phyloP scores from a whole-genome alignment of 2,329 filamentous ascomycete species.

The Aspergillus tanneri region DNA sequence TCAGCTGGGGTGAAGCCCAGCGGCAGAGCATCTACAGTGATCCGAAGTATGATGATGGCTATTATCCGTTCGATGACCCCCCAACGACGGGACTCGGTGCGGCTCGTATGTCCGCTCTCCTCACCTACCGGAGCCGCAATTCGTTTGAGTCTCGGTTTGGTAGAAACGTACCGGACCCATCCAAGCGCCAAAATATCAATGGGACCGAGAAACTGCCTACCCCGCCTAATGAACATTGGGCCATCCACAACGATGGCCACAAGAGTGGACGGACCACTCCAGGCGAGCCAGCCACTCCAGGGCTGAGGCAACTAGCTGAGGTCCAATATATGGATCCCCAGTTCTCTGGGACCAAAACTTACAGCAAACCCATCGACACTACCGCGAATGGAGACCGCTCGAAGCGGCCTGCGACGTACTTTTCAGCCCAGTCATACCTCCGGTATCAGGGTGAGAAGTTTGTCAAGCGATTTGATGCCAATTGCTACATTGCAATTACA shows the following conservation, averaged over 20 bases:
- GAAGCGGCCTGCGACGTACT: conserved; percentile 72
- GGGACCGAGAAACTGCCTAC: conserved; percentile 59
- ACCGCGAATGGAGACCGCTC: conserved; percentile 24
- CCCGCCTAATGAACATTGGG: conserved; percentile 70
- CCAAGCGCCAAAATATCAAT: conserved; percentile 78
- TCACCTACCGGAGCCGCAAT: conserved; percentile 95
- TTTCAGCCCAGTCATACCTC: conserved; percentile 95
- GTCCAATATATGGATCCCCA: conserved; percentile 61
- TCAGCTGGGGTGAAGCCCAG: conserved; percentile 60
- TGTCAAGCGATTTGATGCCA: conserved; percentile 93
- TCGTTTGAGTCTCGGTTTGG: conserved; percentile 96
- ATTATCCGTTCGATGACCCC: conserved; percentile 84
- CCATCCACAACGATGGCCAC: conserved; percentile 81
- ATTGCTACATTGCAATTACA: conserved; percentile 98
- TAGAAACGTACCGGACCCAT: conserved; percentile 83
- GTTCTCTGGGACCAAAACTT: conserved; percentile 64
- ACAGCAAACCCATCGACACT: conserved; percentile 43
- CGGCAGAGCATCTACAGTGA: conserved; percentile 83
- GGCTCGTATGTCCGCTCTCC: conserved; percentile 90
- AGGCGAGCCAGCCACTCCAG: conserved; percentile 35
- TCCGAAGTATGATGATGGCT: conserved; percentile 96
- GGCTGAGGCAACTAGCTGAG: conserved; percentile 26
- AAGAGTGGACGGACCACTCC: conserved; percentile 52
- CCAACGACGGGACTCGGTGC: conserved; percentile 84
- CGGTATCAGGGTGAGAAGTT: conserved; percentile 97